These are phyloP conservation scores for Trichophyton mentagrophytes DNA, from an alignment of 2,329 filamentous ascomycete species.

Conservation along the genomic window DNA sequence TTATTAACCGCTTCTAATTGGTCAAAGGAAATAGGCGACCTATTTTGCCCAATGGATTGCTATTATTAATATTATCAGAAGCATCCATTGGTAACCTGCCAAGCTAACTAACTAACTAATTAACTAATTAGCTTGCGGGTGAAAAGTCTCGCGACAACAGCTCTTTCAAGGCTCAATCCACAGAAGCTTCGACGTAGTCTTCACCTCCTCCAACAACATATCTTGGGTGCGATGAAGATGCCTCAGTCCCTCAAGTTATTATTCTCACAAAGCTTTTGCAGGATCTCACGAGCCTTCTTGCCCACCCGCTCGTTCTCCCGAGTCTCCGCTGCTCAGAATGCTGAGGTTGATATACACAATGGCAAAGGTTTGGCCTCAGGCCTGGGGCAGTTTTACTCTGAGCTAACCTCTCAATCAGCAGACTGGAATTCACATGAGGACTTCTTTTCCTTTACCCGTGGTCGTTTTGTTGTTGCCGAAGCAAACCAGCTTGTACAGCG, in stretches of 20 bases:
- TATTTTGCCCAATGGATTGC: no score
- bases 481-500: conserved; percentile 4
- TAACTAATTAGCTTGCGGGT: no score
- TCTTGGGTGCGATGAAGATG: background rate
- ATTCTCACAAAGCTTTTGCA: background rate
- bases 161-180: no score
- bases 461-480: conserved; percentile 7
- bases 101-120: no score
- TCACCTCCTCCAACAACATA: background rate
- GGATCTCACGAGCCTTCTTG: background rate
- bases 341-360: background rate
- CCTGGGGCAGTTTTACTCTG: background rate
- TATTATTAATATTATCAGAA: no score
- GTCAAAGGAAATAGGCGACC: no score
- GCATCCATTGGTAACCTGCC: no score
- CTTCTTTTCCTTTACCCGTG: conserved; percentile 8
- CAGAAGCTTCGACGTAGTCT: background rate
- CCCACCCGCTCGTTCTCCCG: background rate
- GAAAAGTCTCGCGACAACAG: no score
- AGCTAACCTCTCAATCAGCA: background rate
- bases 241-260: background rate
- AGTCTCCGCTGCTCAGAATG: background rate
- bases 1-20: no score
- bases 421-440: background rate
- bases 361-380: background rate